Percentiles rank a stretch among this genome's conserved stretches.
Conservation (phyloP, 1,139 yeast species). For the Yamadazyma spencermartinsiae region DNA sequence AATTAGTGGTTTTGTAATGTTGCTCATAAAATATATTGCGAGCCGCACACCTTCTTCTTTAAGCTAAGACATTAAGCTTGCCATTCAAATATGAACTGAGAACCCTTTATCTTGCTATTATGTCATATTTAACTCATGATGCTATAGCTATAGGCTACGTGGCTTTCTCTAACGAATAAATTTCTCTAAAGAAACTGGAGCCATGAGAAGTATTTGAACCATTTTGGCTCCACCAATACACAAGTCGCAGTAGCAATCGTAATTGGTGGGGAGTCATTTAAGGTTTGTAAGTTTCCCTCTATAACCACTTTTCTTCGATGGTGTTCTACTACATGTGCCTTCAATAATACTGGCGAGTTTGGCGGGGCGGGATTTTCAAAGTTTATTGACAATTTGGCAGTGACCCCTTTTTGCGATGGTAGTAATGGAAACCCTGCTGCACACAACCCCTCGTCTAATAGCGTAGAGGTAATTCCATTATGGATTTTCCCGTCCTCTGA, state of each 20-base stretch:
- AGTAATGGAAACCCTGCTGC: constrained; percentile 80
- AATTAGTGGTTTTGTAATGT: too few species aligned
- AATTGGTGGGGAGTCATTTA: constrained; percentile 30
- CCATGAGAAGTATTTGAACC: constrained; percentile 77
- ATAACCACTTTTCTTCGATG: constrained; percentile 84
- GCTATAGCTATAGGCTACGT: too few species aligned
- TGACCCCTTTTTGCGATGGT: constrained; percentile 90
- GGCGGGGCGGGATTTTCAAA: constrained; percentile 70
- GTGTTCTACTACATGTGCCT: constrained; percentile 63
- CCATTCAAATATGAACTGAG: too few species aligned
- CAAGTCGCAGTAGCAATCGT: constrained; percentile 60
- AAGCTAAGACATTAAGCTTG: too few species aligned
- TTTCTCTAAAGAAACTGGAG: constrained; percentile 34
- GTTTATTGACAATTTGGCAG: constrained; percentile 71
- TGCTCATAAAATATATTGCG: too few species aligned
- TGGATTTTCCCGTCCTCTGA: constrained; percentile 78
- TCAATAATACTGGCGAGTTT: constrained; percentile 62
- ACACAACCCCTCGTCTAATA: constrained; percentile 85
- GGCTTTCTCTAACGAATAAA: too few species aligned
- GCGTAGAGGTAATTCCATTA: constrained; percentile 81
- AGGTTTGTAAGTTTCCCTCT: constrained; percentile 59
- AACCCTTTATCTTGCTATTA: too few species aligned
- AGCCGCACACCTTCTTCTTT: too few species aligned
- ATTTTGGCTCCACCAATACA: constrained; percentile 72
- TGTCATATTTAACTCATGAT: too few species aligned